Conservation (phyloP, 2,329 filamentous ascomycete genomes). For the Fusarium luffae region DNA sequence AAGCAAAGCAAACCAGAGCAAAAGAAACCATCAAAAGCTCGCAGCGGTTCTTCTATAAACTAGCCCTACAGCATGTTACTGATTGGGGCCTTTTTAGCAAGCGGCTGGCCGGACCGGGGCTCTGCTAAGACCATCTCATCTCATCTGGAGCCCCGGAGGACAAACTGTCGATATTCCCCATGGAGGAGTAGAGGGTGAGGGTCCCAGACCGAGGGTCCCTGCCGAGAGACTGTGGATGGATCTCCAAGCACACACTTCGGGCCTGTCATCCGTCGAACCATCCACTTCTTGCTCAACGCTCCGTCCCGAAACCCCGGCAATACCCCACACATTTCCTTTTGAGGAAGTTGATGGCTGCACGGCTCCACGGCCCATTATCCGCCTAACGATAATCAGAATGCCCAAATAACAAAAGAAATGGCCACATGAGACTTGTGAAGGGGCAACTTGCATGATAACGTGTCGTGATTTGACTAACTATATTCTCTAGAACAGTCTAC, state of each 20-base stretch:
- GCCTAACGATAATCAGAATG: slow-evolving; percentile 7
- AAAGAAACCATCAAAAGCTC: slow-evolving; percentile 17
- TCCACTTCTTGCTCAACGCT: slow-evolving; percentile 30
- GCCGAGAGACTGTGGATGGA: slow-evolving; percentile 35
- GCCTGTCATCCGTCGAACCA: slow-evolving; percentile 44
- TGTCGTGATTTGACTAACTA: background rate
- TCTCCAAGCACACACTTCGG: slow-evolving; percentile 42
- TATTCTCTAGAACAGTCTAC: background rate
- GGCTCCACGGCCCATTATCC: slow-evolving; percentile 40
- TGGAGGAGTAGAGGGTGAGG: slow-evolving; percentile 24
- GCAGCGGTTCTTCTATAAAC: slow-evolving; percentile 36
- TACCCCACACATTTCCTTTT: slow-evolving; percentile 40
- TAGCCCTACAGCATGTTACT: slow-evolving; percentile 3
- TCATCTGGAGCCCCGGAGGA: slow-evolving; percentile 25
- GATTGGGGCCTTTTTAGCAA: slow-evolving; percentile 19
- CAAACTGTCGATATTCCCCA: slow-evolving; percentile 22
- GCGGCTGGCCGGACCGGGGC: slow-evolving; percentile 43
- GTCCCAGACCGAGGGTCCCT: slow-evolving; percentile 8
- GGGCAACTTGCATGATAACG: slow-evolving; percentile 14
- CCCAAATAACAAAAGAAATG: slow-evolving; percentile 5
- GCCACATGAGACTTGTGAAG: slow-evolving; percentile 1
- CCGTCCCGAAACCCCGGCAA: slow-evolving; percentile 46
- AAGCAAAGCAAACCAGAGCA: slow-evolving; percentile 5
- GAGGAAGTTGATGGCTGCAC: slow-evolving; percentile 31
- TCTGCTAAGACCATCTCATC: slow-evolving; percentile 34